Conservation (phyloP, 1,139 yeast genomes). For the Nakaseomyces glabratus region DNA sequence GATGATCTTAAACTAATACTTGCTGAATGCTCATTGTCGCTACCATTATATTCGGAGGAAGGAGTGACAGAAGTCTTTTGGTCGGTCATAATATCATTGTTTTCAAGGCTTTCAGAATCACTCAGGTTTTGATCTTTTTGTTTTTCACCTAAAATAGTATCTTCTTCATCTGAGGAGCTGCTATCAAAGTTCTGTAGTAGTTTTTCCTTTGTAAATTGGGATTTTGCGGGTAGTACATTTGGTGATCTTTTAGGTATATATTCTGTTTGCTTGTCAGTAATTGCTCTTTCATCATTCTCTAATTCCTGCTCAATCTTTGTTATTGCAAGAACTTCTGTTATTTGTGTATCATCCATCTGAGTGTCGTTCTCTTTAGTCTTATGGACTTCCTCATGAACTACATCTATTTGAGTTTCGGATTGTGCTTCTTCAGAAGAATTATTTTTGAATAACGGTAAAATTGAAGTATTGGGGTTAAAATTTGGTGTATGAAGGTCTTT, state of each 20-base stretch:
- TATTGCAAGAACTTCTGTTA: no score
- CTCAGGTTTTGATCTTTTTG: not conserved
- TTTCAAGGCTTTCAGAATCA: not conserved
- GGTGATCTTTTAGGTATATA: constrained; percentile 7
- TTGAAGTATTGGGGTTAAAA: no score
- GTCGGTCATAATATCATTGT: constrained; percentile 2
- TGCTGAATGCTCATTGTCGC: constrained; percentile 1
- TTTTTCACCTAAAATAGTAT: not conserved
- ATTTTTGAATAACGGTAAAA: no score
- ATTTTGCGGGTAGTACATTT: constrained; percentile 5
- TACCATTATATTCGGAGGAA: constrained; percentile 1
- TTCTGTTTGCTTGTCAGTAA: constrained; percentile 10
- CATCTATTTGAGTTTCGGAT: no score
- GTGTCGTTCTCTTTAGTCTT: no score
- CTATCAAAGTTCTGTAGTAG: constrained; percentile 19
- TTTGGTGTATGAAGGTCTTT: no score
- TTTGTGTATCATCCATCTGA: no score
- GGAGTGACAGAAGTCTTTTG: constrained; percentile 2
- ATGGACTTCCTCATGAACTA: no score
- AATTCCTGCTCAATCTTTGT: constrained; percentile 16
- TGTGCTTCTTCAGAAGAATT: no score
- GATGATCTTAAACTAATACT: not conserved
- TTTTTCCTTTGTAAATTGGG: constrained; percentile 15
- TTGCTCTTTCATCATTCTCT: constrained; percentile 9
- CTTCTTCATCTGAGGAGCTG: constrained; percentile 6